phyloP scores from a whole-genome alignment of 805 yeast genomes.

The Starmerella bombicola region DNA sequence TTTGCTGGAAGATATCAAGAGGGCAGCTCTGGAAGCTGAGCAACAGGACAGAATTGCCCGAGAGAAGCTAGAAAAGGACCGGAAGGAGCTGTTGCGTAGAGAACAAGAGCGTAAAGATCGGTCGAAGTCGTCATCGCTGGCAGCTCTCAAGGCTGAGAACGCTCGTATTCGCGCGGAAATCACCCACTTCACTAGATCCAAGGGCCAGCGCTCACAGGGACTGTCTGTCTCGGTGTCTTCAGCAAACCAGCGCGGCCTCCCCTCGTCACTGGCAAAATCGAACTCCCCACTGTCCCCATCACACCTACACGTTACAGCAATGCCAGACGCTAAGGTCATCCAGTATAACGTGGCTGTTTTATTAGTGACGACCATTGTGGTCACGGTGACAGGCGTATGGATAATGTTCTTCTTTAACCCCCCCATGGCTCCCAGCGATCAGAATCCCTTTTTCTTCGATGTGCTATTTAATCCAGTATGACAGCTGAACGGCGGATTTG shows the following conservation, averaged over 20 bases:
- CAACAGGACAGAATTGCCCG: conserved; percentile 18
- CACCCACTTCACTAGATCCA: conserved; percentile 1
- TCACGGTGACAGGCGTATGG: conserved; percentile 22
- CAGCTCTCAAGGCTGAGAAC: conserved; percentile 23
- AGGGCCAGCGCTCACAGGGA: conserved; percentile 1
- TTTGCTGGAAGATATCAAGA: conserved; percentile 25
- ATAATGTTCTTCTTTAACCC: conserved; percentile 25
- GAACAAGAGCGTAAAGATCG: conserved; percentile 25
- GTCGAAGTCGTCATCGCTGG: conserved; percentile 15
- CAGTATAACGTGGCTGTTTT: conserved; percentile 20
- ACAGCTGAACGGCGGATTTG: no score
- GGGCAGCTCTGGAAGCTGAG: conserved; percentile 16
- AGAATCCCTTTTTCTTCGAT: conserved; percentile 10
- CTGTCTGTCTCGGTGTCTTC: not conserved
- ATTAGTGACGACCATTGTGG: conserved; percentile 18
- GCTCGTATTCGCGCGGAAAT: conserved; percentile 21
- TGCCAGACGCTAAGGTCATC: conserved; percentile 6
- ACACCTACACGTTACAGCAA: not conserved
- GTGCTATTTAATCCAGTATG: conserved; percentile 3
- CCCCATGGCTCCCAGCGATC: conserved; percentile 18
- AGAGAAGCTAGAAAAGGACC: conserved; percentile 24
- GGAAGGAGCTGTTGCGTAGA: conserved; percentile 25
- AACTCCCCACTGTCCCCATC: not conserved
- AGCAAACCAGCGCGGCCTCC: not conserved
- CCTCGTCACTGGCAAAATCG: not conserved